Base-by-base conservation (phyloP, 2,329 filamentous ascomycete genomes). In the Passalora sequoiae region DNA sequence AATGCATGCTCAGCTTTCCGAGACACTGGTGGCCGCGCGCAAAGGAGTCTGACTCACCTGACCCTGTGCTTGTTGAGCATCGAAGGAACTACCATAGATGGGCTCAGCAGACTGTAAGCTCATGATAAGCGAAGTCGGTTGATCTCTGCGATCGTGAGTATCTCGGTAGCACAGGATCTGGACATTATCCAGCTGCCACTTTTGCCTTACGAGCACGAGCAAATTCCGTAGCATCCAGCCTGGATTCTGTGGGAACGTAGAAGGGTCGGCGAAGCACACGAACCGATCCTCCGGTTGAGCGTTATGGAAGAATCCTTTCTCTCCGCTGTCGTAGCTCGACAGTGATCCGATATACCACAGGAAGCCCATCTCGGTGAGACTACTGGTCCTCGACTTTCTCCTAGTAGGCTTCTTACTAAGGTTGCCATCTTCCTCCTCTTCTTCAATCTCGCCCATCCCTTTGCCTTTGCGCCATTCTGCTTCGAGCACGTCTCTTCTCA, bases 211-310 rank as follows among this genome's bases (percentile, higher is more conserved):
- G 16, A 98, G 74, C 3, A 95, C 78, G 13, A 98, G 72, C 1
- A 97, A 73, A 60, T 98, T 98, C 40, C 92, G 77, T 37, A 98
- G 68, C 63, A 91, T 88, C 92, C 92, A 98, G 0, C 89, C 89
- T 1, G 92, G 91, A 37, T 89, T 85, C 46, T 86, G 78, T 1
- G 82, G 72, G 61, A 95, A 97, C 15, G 88, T 95, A 0, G 92
- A 97, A 0, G 92, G 86, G 62, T 98, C 92, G 15, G 85, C 85
- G 62, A 98, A 97, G 38, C 84, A 82, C 15, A 97, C 76, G 60
- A 83, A 96, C 49, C 78, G 78, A 63, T 97, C 86, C 54, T 84
- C 75, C n/a, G 80, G 73, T 2, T 77, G 69, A 5, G 84, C 74
- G 15, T 76, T 75, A 33, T 84, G 74, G 64, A 98, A 98, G 67